Base-by-base conservation (phyloP, 306 rosid species). In the Cicer yamashitae region DNA sequence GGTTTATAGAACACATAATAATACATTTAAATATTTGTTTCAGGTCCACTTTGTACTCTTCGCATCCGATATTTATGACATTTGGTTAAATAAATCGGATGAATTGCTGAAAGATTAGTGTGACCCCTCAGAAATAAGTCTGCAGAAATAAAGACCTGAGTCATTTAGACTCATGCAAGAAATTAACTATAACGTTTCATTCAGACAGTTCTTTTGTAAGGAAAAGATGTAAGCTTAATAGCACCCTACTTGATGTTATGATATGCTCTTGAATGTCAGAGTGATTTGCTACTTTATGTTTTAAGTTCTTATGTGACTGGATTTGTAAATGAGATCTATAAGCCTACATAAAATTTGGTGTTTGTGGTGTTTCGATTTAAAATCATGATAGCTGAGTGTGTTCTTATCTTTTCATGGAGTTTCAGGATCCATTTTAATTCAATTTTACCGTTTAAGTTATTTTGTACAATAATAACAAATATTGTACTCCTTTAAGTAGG, bases 1-100 rank as follows among this genome's bases (percentile, higher is more conserved):
- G 11, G 12, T 75, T 79, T 54, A 45, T 34, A 7, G 73, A 70
- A 73, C 61, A 10, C 38, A 18, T 82, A n/a, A 52, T 70, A 30
- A 30, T 75, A 38, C 30, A 5, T 9, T 13, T 20, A 17, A 46
- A n/a, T 40, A 15, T 52, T 56, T 69, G 75, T 65, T 76, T 74
- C 94, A 93, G 98, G 89, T 90, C 30, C 98, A 93, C 83, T 90
- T 90, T 76, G 93, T 93, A 61, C 82, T 86, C 61, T 93, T 84
- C 60, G 10, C 54, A 1, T 81, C 90, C 8, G 94, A 93, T 52
- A 77, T 85, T 47, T 87, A 86, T 86, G 41, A 70, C 73, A 80
- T 66, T 61, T 93, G 96, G 96, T 47, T 89, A 83, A 83, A 82
- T 44, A 89, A 82, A 79, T 91, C 84, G 3, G 84, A 78, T 51